Base-by-base conservation (phyloP, 768 basidiomycete species). In the Xerocomellus intermedius region DNA sequence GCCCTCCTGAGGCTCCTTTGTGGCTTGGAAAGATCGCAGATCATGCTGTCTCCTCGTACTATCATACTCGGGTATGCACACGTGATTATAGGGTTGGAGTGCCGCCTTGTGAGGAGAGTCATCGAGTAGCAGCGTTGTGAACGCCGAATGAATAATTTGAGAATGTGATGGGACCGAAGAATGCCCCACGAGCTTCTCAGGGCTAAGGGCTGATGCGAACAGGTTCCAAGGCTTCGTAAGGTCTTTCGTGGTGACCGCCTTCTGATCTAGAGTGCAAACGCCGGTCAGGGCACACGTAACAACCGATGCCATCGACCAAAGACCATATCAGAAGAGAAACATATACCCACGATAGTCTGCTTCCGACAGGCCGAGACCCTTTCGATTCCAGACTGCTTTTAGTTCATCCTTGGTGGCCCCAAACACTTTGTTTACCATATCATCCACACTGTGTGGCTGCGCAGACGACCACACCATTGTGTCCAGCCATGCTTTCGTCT, bases 401-500 rank as follows among this genome's bases (percentile, higher is more conserved):
- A 91, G 70, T 17, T 68, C 62, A 48, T 72, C 71, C 26, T 70
- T 64, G 0, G 68, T 50, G 5, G 71, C 62, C 12, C 76, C 81
- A 65, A 92, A 91, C 33, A 79, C 77, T 35, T 74, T 75, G 21
- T 79, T 67, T 0, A 89, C 86, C 91, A 94, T 93, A 60, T 86
- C 84, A 0, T 73, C 69, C 9, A 91, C 91, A 64, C 82, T 90
- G 47, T 85, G 85, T 2, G 90, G 89, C 64, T 91, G 89, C 5
- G 91, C 91, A 3, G 87, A 89, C 64, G 87, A 89, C 91, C 91
- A 94, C 5, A 94, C 81, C 87, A 93, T 93, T 5, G 87, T 84
- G 54, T 91, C 88, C 19, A 92, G 77, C 87, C 89, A 91, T 14
- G 64, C 62, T 33, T 70, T 74, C n/a, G 85, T 89, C 17, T 74